A percentile compares a stretch with the other conserved stretches of the same genome.
These are phyloP conservation scores for Arthroderma uncinatum DNA, from an alignment of 2,329 filamentous ascomycete species.

Conservation along the genomic window DNA sequence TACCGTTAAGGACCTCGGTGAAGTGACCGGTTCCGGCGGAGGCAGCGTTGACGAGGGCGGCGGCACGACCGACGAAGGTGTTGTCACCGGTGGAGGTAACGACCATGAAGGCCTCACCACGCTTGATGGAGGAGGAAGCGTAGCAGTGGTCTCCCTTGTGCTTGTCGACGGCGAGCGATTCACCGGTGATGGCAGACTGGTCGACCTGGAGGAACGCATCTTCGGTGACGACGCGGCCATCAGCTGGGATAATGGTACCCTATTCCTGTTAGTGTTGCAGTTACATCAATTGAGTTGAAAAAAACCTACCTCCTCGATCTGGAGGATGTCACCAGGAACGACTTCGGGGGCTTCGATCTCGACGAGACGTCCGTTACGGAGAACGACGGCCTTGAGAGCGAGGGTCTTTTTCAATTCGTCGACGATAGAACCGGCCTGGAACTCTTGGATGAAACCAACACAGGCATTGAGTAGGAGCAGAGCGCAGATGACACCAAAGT, in stretches of 20 bases:
- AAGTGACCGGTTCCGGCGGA: constrained; percentile 69
- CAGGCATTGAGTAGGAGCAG: constrained; percentile 71
- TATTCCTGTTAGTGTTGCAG: neutral
- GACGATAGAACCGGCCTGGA: constrained; percentile 79
- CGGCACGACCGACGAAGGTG: constrained; percentile 81
- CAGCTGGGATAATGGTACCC: constrained; percentile 83
- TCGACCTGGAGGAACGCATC: constrained; percentile 80
- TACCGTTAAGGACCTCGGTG: constrained; percentile 80
- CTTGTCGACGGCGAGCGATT: constrained; percentile 86
- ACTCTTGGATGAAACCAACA: constrained; percentile 84
- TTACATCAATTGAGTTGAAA: neutral
- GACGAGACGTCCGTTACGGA: constrained; percentile 65
- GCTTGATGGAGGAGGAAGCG: constrained; percentile 79
- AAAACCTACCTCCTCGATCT: constrained; percentile 59
- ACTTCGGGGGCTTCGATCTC: constrained; percentile 75
- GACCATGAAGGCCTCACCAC: constrained; percentile 74
- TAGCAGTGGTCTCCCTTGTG: constrained; percentile 70
- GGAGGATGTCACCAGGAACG: constrained; percentile 80
- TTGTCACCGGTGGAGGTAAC: constrained; percentile 77
- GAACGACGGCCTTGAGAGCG: constrained; percentile 74
- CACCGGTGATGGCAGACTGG: constrained; percentile 83
- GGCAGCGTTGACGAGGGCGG: constrained; percentile 71
- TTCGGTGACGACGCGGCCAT: constrained; percentile 74
- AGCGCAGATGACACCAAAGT: constrained; percentile 83
- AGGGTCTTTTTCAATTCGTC: constrained; percentile 85